Evolutionary conservation across 306 rosid species (phyloP), one percentile per base, ranked within the genome.

Genomic region (Herpetospermum pedunculosum): DNA sequence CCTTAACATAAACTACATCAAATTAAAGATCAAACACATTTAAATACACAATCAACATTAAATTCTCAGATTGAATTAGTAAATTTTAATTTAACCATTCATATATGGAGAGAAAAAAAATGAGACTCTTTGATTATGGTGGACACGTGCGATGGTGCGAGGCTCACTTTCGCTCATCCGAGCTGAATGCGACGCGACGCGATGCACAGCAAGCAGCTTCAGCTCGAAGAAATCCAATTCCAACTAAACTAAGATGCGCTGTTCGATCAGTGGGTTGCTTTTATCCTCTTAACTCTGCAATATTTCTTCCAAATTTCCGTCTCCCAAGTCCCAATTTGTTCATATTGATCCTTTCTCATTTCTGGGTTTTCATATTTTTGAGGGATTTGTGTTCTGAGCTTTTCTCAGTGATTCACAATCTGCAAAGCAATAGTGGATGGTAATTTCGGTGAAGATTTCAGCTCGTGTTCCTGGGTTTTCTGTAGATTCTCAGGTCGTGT

Each of bases 181-280:
- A 5, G 54, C 8, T 1, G 23, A 41, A 41, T 67, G 38, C 73
- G 55, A 69, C 54, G n/a, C n/a, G n/a, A n/a, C n/a, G n/a, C n/a
- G n/a, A n/a, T n/a, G n/a, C n/a, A n/a, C n/a, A n/a, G n/a, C n/a
- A n/a, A n/a, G n/a, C 34, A 69, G 40, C 55, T 69, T 44, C 73
- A 69, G 5, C 55, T 44, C 23, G 8, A 44, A 69, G 55, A 26
- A 63, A 69, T 44, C 55, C 6, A 38, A 69, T 5, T 69, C 53
- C 73, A 15, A 26, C 38, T 69, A 43, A 26, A 44, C 55, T 44
- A 23, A 69, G 55, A 69, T 69, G 37, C 38, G 55, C 73, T 44
- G 37, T 69, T 69, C 55, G 73, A 44, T 69, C 40, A 46, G 73
- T 69, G 53, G 35, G 54, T 69, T 43, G 26, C 38, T 25, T 41